Base-by-base conservation (phyloP, 1,139 yeast genomes). In the Debaryomycetaceae sp. region DNA sequence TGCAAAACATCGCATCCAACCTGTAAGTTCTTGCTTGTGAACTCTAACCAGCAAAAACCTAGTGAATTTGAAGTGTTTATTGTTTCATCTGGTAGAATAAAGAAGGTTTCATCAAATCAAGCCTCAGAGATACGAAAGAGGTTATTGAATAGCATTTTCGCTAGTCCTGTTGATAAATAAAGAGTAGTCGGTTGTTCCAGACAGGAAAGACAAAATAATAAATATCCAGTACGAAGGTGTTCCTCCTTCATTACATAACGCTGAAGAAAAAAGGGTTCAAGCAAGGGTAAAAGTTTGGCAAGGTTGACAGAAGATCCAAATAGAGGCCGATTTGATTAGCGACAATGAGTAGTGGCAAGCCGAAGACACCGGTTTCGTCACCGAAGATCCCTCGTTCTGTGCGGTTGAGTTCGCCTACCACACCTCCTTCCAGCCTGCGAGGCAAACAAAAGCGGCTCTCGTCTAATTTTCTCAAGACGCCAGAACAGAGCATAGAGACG, bases 361-460 rank as follows among this genome's bases (percentile, higher is more conserved):
- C 74, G 6, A 55, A 66, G 24, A 69, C 76, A 17, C 76, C 76
- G 27, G 51, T 66, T 38, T 49, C 67, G 24, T 68, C 65, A 35
- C 67, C 69, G n/a, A 59, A 56, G 44, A 45, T 52, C 23, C 50
- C 56, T 37, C 54, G 56, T 42, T 43, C 48, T 27, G 53, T 51
- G 43, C 52, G 53, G 42, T 38, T 58, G 37, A 54, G 52, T 13
- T 51, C 58, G 7, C 69, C 70, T 6, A 47, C 62, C 8, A 65
- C 72, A 2, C 71, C 72, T 3, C 68, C 70, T 3, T 59, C 57
- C 43, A 60, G 49, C 38, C 51, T 50, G 6, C 47, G 52, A 39
- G 49, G 58, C 23, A 53, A 51, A 33, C 52, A 39, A 48, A 55
- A 58, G 38, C 47, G 71, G 24, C 49, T 60, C 8, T 57, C 63